A percentile compares a stretch with the other conserved stretches of the same genome.
These are phyloP conservation scores for Pseudopyricularia cyperi DNA, from an alignment of 2,329 filamentous ascomycete genomes.

Conservation along the genomic window DNA sequence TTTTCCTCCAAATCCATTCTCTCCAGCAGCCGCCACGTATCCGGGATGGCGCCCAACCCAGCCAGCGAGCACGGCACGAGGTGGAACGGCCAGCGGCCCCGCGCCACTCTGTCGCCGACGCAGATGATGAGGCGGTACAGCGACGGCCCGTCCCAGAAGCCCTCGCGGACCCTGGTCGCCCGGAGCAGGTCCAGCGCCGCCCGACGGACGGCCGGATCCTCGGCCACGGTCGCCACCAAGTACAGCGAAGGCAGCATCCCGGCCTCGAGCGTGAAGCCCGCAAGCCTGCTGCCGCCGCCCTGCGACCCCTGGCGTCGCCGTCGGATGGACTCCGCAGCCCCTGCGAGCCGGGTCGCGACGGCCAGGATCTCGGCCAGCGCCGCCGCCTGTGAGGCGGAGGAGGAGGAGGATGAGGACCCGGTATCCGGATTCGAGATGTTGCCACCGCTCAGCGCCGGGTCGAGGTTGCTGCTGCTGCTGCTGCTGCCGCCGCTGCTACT, in stretches of 20 bases:
- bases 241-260: conserved; percentile 6
- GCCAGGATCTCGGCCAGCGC: background rate
- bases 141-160: conserved; percentile 5
- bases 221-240: conserved; percentile 6
- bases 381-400: too few relatives aligned
- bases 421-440: too few relatives aligned
- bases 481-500: too few relatives aligned
- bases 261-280: conserved; percentile 4
- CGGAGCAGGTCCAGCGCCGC: conserved; percentile 5
- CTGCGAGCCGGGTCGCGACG: background rate
- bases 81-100: conserved; percentile 1
- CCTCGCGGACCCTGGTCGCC: conserved; percentile 3
- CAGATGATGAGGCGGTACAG: background rate
- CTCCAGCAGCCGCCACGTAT: background rate
- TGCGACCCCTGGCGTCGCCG: background rate
- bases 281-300: background rate
- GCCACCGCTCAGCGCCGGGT: background rate
- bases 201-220: conserved; percentile 2
- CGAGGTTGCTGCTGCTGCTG: background rate
- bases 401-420: too few relatives aligned
- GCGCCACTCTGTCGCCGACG: background rate
- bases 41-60: background rate
- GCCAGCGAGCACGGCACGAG: conserved; percentile 1
- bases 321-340: background rate
- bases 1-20: background rate